Base-by-base conservation (phyloP, 371 early-diverging fungal genomes). In the Mortierella sp. region DNA sequence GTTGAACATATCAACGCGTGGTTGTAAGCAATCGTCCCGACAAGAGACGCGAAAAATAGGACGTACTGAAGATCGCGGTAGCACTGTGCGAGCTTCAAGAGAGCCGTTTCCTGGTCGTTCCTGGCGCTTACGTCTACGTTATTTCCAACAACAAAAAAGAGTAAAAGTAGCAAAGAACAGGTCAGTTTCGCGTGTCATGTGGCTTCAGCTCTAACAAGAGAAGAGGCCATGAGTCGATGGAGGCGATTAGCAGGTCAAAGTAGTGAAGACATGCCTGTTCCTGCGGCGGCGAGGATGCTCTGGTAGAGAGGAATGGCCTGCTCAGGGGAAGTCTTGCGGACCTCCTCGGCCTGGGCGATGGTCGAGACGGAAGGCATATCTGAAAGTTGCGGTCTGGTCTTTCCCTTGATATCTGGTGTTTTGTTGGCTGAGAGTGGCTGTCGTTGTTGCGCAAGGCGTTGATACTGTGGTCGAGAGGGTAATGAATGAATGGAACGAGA, bases 61-160 rank as follows among this genome's bases (percentile, higher is more conserved):
- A 72, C 82, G 48, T 89, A 94, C 94, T 91, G 88, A 64, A 91
- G 91, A 78, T 93, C 91, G 44, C 92, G 89, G 77, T 93, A 93
- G 64, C 93, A 88, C 71, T 93, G 90, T 24, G 93, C 94, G 21
- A 94, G 88, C 70, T 91, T 92, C 71, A 91, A 80, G 37, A 95
- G 80, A 28, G 93, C 93, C 40, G 82, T 81, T 81, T 94, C 95
- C 80, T 93, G 90, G 74, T 92, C 92, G 37, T 79, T 89, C 64
- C 88, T 77, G 40, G 81, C 83, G 51, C n/a, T 72, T 26, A 54
- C 69, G 43, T 72, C 82, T 82, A 72, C 59, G 37, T 10, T 37
- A 19, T 51, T 24, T 70, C 24, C 28, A 16, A 16, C 43, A 40
- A 46, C 6, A n/a, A 53, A 78, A 40, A 54, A 19, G 14, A n/a